Evolutionary conservation across 768 basidiomycete genomes (phyloP), one percentile per base, ranked within the genome.

Genomic region (Tricholoma hemisulphureum): DNA sequence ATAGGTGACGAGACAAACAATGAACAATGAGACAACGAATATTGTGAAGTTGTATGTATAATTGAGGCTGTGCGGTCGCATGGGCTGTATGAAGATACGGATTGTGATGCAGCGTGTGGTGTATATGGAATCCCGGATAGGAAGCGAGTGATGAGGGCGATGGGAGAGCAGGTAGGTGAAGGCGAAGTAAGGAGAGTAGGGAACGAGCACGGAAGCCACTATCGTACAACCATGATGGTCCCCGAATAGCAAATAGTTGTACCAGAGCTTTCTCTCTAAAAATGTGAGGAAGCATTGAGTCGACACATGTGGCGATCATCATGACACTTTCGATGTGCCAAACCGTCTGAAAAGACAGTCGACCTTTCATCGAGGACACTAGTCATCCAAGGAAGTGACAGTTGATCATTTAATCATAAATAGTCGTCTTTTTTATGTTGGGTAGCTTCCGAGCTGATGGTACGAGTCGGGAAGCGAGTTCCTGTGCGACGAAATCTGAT

Each of bases 1-100:
- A 59, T 39, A 55, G 48, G 51, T 55, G 48, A 41, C 20, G 45
- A 45, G 39, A 29, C 51, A 29, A 58, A 32, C 21, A 37, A 54
- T 21, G 23, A 51, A 29, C 45, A 37, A 32, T 41, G 49, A 55
- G 32, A 14, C 32, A 32, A 26, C 51, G 37, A 31, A 18, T 55
- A 29, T 11, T 39, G 31, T 51, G 46, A 46, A 37, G 52, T 58
- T 48, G 49, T 34, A 26, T 24, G 28, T 29, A 29, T 49, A 28
- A 29, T 29, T 29, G 26, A 28, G 24, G 24, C 46, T 49, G 20
- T 29, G 46, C 26, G 26, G 23, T 29, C n/a, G 46, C 28, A 49
- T 46, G 45, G 26, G 23, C 14, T 26, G 7, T 45, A 28, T 23
- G 14, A 28, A 48, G 26, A n/a, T 48, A 28, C 7, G 46, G 46